phyloP scores from a whole-genome alignment of 1,284 basidiomycete species.

The Thecaphora thlaspeos region DNA sequence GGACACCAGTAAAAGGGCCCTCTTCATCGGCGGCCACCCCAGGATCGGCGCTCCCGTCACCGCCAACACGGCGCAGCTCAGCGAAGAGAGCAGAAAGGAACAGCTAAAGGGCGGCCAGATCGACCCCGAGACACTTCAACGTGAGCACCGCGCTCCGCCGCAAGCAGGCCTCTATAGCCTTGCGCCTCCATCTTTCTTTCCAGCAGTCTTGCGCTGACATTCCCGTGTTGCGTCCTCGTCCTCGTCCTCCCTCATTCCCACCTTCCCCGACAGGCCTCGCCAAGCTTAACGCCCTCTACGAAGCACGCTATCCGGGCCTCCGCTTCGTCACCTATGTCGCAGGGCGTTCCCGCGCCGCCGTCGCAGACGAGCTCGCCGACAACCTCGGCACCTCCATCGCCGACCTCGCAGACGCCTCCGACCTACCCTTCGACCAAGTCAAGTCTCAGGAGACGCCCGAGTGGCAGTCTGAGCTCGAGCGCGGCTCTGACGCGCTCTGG shows the following conservation, averaged over 20 bases:
- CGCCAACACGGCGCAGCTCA: slow-evolving; percentile 27
- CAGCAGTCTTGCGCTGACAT: no score
- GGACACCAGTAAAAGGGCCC: slow-evolving; percentile 21
- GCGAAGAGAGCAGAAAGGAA: slow-evolving; percentile 41
- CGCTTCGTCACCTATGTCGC: slow-evolving; percentile 54
- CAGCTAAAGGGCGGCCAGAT: slow-evolving; percentile 39
- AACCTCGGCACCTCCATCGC: slow-evolving; percentile 31
- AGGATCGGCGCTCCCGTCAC: slow-evolving; percentile 39
- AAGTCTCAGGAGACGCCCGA: slow-evolving; percentile 12
- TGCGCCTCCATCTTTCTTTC: background rate
- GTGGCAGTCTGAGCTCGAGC: slow-evolving; percentile 48
- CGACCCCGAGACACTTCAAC: slow-evolving; percentile 35
- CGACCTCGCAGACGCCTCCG: slow-evolving; percentile 11
- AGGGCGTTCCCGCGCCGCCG: slow-evolving; percentile 62
- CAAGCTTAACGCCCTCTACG: slow-evolving; percentile 48
- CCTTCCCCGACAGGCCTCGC: slow-evolving; percentile 22
- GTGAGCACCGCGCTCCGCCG: slow-evolving; percentile 9
- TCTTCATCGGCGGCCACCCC: slow-evolving; percentile 45
- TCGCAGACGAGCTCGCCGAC: slow-evolving; percentile 36
- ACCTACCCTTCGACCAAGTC: slow-evolving; percentile 22
- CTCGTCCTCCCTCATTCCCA: background rate
- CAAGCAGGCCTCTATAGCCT: no score
- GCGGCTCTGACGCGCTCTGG: slow-evolving; percentile 50
- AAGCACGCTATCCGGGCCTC: slow-evolving; percentile 47
- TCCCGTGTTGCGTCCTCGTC: background rate